Percentiles rank a stretch among this genome's conserved stretches.
Evolutionary conservation across 2,329 filamentous ascomycete genomes (phyloP).

Genomic region (Fusarium liriodendri): DNA sequence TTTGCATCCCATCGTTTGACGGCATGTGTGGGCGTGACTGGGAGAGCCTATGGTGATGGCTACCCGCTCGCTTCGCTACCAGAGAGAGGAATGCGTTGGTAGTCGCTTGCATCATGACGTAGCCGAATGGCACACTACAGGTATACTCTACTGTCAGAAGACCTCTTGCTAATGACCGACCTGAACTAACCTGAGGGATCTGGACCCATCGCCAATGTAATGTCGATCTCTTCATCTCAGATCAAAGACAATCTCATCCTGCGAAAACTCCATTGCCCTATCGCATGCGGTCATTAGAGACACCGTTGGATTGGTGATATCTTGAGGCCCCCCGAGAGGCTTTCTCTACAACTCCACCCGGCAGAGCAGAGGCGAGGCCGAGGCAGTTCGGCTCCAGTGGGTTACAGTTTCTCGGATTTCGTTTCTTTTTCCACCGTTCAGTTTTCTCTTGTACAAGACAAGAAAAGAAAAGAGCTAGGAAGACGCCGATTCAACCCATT

Average conservation of each 20-base stretch:
- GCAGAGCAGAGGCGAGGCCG: background rate
- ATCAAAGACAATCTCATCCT: constrained; percentile 8
- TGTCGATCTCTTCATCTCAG: constrained; percentile 20
- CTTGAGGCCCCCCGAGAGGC: background rate
- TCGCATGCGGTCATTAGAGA: constrained; percentile 4
- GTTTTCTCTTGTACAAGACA: background rate
- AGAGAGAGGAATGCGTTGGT: constrained; percentile 10
- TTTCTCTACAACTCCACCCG: background rate
- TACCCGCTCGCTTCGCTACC: background rate
- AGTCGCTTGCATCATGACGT: constrained; percentile 18
- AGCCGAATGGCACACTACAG: background rate
- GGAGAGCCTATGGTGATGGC: background rate
- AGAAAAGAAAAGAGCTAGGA: background rate
- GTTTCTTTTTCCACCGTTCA: background rate
- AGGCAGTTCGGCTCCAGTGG: background rate
- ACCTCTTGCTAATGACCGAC: background rate
- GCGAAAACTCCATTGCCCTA: background rate
- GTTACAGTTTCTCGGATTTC: background rate
- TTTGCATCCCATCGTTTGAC: constrained; percentile 1
- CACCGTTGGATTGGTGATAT: constrained; percentile 6
- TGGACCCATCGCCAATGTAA: constrained; percentile 2
- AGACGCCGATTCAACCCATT: background rate
- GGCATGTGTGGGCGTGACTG: background rate
- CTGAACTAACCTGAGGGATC: background rate
- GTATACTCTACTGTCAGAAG: background rate